A percentile compares a stretch with the other conserved stretches of the same genome.
Conservation (phyloP, 148 eudicot species). For the Rhododendron mucronatum region DNA sequence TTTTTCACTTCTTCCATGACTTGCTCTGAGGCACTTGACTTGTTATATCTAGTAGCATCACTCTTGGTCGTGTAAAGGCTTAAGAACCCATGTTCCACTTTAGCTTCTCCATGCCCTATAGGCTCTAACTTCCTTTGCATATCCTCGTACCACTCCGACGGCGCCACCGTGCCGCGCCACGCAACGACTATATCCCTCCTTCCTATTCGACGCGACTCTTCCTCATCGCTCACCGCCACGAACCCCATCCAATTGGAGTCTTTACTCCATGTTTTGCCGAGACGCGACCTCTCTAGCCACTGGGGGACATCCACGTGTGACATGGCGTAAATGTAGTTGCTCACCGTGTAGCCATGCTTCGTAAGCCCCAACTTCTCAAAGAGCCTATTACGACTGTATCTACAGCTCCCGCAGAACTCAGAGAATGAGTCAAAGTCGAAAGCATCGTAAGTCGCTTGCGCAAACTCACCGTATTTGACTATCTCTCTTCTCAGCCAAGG, state of each 20-base stretch:
- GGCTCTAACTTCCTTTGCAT: slow-evolving; percentile 48
- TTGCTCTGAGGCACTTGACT: slow-evolving; percentile 61
- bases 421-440: slow-evolving; percentile 59
- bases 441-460: slow-evolving; percentile 76
- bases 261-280: slow-evolving; percentile 56
- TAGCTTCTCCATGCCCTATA: slow-evolving; percentile 48
- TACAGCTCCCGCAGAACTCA: slow-evolving; percentile 67
- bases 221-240: slow-evolving; percentile 61
- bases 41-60: slow-evolving; percentile 47
- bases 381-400: slow-evolving; percentile 32
- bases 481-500: slow-evolving; percentile 55
- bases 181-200: slow-evolving; percentile 63
- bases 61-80: slow-evolving; percentile 56
- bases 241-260: slow-evolving; percentile 84
- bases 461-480: slow-evolving; percentile 71
- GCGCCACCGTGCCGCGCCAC: slow-evolving; percentile 78
- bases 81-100: slow-evolving; percentile 68
- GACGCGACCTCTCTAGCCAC: slow-evolving; percentile 58
- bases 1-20: slow-evolving; percentile 47
- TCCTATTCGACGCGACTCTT: slow-evolving; percentile 43
- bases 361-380: slow-evolving; percentile 42
- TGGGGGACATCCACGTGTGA: slow-evolving; percentile 52
- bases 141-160: slow-evolving; percentile 73
- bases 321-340: slow-evolving; percentile 66
- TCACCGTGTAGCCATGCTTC: slow-evolving; percentile 47